These are phyloP conservation scores for Paradendryphiella salina DNA, from an alignment of 2,329 filamentous ascomycete genomes.

Conservation along the genomic window DNA sequence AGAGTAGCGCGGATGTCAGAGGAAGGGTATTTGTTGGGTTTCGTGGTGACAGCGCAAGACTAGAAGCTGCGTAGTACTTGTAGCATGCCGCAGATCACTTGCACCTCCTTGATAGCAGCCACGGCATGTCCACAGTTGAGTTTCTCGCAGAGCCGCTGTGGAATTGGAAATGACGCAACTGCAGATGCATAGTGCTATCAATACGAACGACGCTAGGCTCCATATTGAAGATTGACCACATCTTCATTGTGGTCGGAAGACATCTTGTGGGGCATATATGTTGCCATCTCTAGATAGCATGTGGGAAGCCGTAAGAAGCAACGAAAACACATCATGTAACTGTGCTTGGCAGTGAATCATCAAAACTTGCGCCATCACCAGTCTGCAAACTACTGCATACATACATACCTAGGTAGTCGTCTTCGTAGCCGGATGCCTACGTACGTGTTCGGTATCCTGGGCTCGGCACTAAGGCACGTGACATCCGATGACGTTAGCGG, in stretches of 20 bases:
- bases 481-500: constrained; percentile 13
- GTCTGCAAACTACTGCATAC: neutral
- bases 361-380: neutral
- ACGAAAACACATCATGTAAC: neutral
- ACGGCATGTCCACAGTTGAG: neutral
- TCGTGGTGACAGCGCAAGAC: constrained; percentile 13
- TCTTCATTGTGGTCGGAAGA: too few species aligned
- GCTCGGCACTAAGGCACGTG: constrained; percentile 7
- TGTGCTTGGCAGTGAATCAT: neutral
- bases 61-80: constrained; percentile 14
- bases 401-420: neutral
- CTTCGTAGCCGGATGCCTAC: neutral
- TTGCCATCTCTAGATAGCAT: too few species aligned
- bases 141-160: neutral
- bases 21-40: constrained; percentile 12
- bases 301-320: too few species aligned
- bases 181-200: neutral
- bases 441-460: neutral
- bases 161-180: neutral
- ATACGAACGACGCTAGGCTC: neutral
- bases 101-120: constrained; percentile 9
- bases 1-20: neutral
- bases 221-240: neutral
- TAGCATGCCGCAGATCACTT: constrained; percentile 15
- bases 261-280: too few species aligned